Conservation (phyloP, 164 flowering plant species). For the Nymphaea thermarum region DNA sequence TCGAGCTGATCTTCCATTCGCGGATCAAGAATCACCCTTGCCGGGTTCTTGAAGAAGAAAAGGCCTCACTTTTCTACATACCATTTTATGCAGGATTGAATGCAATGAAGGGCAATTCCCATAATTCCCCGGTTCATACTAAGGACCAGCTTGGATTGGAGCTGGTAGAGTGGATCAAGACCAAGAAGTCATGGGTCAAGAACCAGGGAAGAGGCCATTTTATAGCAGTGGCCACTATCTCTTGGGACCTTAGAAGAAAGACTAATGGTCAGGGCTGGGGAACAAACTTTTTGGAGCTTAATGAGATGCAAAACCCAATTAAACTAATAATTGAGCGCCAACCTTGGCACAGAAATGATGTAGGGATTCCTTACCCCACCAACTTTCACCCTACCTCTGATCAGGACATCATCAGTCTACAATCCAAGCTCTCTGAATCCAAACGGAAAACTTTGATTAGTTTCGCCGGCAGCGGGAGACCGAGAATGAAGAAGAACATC, state of each 20-base stretch:
- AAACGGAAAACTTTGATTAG: conserved; percentile 33
- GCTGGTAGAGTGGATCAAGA: conserved; percentile 18
- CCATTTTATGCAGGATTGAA: conserved; percentile 95
- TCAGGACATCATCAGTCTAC: conserved; percentile 32
- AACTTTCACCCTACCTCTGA: conserved; percentile 43
- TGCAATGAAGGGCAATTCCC: conserved; percentile 63
- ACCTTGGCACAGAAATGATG: conserved; percentile 41
- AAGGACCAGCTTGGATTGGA: conserved; percentile 53
- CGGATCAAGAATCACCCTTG: conserved; percentile 81
- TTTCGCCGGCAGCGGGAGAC: conserved; percentile 42
- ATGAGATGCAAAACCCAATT: conserved; percentile 35
- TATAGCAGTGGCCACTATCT: conserved; percentile 43
- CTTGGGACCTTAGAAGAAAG: conserved; percentile 61
- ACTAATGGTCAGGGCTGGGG: conserved; percentile 35
- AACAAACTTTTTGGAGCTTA: conserved; percentile 22
- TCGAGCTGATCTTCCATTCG: conserved; percentile 76
- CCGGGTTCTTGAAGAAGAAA: conserved; percentile 65
- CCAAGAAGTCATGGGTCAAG: conserved; percentile 25
- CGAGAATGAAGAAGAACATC: conserved; percentile 35
- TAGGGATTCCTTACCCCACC: conserved; percentile 56
- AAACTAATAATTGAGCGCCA: conserved; percentile 56
- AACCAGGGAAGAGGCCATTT: conserved; percentile 44
- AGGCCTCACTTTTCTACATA: conserved; percentile 83
- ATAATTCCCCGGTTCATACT: conserved; percentile 58
- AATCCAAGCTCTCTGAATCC: conserved; percentile 10